Base-by-base conservation (phyloP, 805 yeast genomes). In the Saturnispora mendoncae region DNA sequence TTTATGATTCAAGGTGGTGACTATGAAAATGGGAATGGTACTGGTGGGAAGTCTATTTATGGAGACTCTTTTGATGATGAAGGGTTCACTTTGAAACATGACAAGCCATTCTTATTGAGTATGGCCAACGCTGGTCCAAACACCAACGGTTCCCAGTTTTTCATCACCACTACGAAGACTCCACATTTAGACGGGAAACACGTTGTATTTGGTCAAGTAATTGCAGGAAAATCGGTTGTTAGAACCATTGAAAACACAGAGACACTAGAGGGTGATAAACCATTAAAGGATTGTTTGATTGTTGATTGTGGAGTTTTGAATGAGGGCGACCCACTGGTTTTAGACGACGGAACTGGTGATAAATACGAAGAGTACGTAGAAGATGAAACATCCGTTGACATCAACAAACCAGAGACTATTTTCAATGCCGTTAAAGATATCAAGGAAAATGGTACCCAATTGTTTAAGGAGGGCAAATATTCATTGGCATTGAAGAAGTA, bases 71-170 rank as follows among this genome's bases (percentile, higher is more conserved):
- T 83, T 52, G 95, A 84, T 56, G 98, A 90, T 59, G 98, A 90
- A 62, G 82, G 81, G 62, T 90, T 92, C 61, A 60, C 69, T 37
- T 58, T 75, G 50, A 74, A 71, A 47, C 97, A 90, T 58, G 86
- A 79, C 49, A 72, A 72, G 54, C 97, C 97, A 41, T 88, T 82
- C 61, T 69, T 92, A 51, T 72, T 90, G 52, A 84, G 95, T 6
- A 92, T 90, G 97, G 97, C 98, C 44, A 90, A 90, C 57, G 84
- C 97, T 4, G 97, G 97, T 14, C 87, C 95, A 45, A 78, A 80
- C 60, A 90, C 97, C 37, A 92, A 92, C 57, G 97, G 97, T 1
- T 86, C 96, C 2, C 97, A 90, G 64, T 92, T 86, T 54, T 90
- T 90, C 61, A 78, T 90, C 54, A 90, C 98, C 21, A 85, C 96